A percentile compares a stretch with the other conserved stretches of the same genome.
phyloP scores from a whole-genome alignment of 176 grass and related monocot genomes.

The Elymus sibiricus region DNA sequence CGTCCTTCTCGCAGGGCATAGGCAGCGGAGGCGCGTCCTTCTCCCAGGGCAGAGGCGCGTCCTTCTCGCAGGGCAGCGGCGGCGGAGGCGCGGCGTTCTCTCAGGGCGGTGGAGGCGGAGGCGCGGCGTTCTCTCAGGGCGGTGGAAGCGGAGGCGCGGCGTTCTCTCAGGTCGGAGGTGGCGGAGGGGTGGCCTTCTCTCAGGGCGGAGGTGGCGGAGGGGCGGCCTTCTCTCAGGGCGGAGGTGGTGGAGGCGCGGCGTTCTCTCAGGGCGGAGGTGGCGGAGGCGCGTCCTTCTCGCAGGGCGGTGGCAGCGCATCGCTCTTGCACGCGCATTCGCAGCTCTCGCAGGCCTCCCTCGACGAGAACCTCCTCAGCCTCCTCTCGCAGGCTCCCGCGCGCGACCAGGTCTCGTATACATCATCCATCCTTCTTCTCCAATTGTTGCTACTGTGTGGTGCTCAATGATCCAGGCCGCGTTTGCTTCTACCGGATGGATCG shows the following conservation, averaged over 20 bases:
- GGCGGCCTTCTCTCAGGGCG: background rate
- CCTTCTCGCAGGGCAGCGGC: background rate
- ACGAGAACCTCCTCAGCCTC: conserved; percentile 52
- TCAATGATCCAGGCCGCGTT: background rate
- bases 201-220: background rate
- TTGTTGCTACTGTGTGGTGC: background rate
- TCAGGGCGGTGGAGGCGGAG: background rate
- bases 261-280: background rate
- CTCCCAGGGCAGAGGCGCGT: background rate
- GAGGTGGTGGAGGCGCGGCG: background rate
- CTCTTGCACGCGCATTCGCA: conserved; percentile 78
- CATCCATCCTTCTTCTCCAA: background rate
- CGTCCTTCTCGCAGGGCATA: background rate
- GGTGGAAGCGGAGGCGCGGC: background rate
- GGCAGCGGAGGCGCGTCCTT: background rate
- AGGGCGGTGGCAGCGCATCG: conserved; percentile 40
- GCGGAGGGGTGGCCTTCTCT: background rate
- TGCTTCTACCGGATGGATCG: background rate
- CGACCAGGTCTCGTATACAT: conserved; percentile 49
- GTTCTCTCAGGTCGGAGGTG: background rate
- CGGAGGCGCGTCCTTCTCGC: background rate
- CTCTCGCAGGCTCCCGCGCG: conserved; percentile 5
- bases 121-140: background rate
- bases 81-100: background rate
- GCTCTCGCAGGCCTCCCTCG: conserved; percentile 67